Percentiles rank a stretch among this genome's conserved stretches.
Conservation (phyloP, 805 yeast species). For the Kazachstania africana region DNA sequence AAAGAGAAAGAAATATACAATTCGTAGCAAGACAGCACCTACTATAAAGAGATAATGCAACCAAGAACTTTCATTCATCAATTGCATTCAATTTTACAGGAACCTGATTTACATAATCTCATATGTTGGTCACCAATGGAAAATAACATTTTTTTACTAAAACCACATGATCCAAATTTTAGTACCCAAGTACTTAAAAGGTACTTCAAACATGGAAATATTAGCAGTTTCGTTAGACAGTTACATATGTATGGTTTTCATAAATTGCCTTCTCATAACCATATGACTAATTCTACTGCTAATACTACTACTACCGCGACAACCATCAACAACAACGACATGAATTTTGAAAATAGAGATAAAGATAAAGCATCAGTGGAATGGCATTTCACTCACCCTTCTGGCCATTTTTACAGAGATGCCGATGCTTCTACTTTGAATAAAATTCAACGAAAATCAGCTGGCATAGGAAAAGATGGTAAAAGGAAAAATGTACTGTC, state of each 20-base stretch:
- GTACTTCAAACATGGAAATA: constrained; percentile 89
- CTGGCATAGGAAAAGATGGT: constrained; percentile 23
- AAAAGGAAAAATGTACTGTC: constrained; percentile 22
- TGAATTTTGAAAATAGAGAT: constrained; percentile 1
- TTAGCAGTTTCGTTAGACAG: constrained; percentile 87
- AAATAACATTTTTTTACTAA: constrained; percentile 13
- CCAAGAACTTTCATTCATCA: constrained; percentile 23
- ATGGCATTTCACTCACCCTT: constrained; percentile 25
- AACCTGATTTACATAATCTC: constrained; percentile 13
- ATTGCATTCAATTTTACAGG: constrained; percentile 18
- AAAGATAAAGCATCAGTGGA: constrained; percentile 7
- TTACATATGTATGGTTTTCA: constrained; percentile 95
- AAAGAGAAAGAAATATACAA: no score
- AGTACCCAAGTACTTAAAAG: constrained; percentile 34
- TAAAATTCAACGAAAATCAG: constrained; percentile 22
- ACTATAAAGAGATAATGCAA: no score
- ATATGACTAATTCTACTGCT: no score
- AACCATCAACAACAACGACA: constrained; percentile 1
- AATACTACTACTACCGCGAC: no score
- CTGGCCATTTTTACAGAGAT: constrained; percentile 16
- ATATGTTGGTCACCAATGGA: constrained; percentile 20
- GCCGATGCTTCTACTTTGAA: constrained; percentile 13
- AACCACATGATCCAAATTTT: constrained; percentile 20
- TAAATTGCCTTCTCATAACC: constrained; percentile 38
- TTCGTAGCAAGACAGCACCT: no score